Evolutionary conservation across 2,329 filamentous ascomycete genomes (phyloP).

Genomic region (Colletotrichum cordylinicola): DNA sequence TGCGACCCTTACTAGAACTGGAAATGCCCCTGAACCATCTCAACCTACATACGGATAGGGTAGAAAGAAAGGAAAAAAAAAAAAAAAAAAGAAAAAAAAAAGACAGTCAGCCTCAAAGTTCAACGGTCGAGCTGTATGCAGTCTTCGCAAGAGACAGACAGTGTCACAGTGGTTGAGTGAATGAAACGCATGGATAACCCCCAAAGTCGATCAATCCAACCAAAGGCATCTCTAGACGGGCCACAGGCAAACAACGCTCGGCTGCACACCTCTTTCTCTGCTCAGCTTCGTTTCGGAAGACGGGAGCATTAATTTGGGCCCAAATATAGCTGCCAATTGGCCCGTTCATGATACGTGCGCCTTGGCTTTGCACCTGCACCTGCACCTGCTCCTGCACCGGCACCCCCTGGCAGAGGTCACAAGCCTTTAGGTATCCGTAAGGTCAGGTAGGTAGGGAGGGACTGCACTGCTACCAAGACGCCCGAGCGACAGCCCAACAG

Average conservation of each 20-base stretch:
- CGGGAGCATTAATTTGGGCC: constrained; percentile 13
- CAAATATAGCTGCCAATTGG: constrained; percentile 16
- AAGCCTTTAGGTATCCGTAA: not conserved
- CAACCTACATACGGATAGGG: not conserved
- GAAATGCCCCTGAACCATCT: not conserved
- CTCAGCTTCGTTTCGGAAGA: constrained; percentile 12
- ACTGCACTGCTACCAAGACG: not conserved
- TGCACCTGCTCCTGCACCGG: not conserved
- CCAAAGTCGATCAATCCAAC: not conserved
- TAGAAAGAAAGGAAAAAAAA: not conserved
- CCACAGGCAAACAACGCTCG: not conserved
- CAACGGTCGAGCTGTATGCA: not conserved
- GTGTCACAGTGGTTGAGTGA: not conserved
- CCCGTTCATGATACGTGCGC: not conserved
- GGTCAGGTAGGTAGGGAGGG: not conserved
- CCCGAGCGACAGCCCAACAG: not conserved
- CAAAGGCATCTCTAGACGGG: not conserved
- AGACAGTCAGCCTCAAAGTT: not conserved
- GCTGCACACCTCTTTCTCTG: not conserved
- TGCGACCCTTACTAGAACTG: not conserved
- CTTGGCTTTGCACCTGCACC: not conserved
- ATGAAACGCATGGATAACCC: constrained; percentile 10
- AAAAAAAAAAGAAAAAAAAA: not conserved
- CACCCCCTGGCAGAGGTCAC: not conserved
- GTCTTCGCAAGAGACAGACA: not conserved